Base-by-base conservation (phyloP, 1,139 yeast genomes). In the Wickerhamomyces sp. region DNA sequence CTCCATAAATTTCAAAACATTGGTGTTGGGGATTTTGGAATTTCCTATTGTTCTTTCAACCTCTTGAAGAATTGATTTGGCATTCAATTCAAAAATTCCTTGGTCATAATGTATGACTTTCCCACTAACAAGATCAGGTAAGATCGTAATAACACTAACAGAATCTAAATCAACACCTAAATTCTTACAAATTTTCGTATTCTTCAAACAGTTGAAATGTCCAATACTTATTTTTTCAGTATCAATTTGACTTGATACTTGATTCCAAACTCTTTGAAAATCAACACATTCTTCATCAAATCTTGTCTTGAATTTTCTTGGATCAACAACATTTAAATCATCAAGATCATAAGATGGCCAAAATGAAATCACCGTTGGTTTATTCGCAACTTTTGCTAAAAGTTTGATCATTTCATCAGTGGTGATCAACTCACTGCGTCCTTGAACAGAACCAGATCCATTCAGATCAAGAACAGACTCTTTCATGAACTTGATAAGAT, bases 331-430 rank as follows among this genome's bases (percentile, higher is more conserved):
- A 22, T 59, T 51, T 16, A 55, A 36, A 31, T 17, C 16, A 34
- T 69, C 64, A 23, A 68, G 52, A 31, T 66, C 61, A 3, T 66
- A 57, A 3, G 78, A 62, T 1, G 88, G 86, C 72, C 81, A 81
- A 42, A 82, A 77, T 16, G 83, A 70, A 5, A 83, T 68, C 44
- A 82, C 60, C 32, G 62, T 57, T 2, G 88, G 84, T 17, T 58
- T 57, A 4, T 59, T 53, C 4, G 54, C 59, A 15, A 67, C 61
- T 0, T 85, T 85, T 1, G 72, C 71, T 11, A 59, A 44, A 17
- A 55, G 23, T 40, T 56, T 23, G 61, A 71, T 23, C 69, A 66
- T 43, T 61, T 66, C 34, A 66, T 69, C 41, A 59, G 58, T 58
- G 55, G 69, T 31, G 49, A 59, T 35, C 48, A 42, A 38, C 22